phyloP scores from a whole-genome alignment of 768 basidiomycete species.

The Auriscalpium orientale region DNA sequence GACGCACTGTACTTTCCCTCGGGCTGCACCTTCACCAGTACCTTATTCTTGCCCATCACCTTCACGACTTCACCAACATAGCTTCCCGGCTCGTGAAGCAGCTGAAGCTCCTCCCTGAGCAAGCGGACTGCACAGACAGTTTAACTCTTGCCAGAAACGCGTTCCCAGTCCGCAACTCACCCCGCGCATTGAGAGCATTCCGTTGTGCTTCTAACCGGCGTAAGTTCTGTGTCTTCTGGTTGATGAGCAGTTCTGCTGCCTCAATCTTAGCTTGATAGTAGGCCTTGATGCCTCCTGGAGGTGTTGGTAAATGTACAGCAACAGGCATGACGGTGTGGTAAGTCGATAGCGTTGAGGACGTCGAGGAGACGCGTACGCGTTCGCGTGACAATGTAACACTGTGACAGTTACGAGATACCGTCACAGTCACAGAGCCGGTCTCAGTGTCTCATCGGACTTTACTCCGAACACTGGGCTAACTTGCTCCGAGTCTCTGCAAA shows the following conservation, averaged over 20 bases:
- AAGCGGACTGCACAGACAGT: conserved; percentile 56
- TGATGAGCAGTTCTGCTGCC: conserved; percentile 84
- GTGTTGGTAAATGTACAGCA: conserved; percentile 25
- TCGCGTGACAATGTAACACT: neutral
- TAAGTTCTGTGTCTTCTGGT: conserved; percentile 94
- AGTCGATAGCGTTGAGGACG: neutral
- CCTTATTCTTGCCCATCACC: conserved; percentile 99
- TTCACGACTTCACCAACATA: conserved; percentile 98
- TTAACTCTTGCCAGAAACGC: neutral
- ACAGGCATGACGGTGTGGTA: conserved; percentile 29
- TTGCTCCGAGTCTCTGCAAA: no score
- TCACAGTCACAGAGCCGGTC: neutral
- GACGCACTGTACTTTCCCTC: conserved; percentile 97
- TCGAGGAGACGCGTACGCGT: conserved; percentile 8
- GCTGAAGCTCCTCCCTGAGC: conserved; percentile 84
- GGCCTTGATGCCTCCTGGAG: conserved; percentile 67
- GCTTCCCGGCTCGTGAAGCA: conserved; percentile 90
- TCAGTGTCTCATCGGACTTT: no score
- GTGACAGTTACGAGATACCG: neutral
- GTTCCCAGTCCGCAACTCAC: conserved; percentile 33
- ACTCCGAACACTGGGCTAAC: no score
- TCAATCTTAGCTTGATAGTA: conserved; percentile 98
- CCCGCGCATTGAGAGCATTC: conserved; percentile 93
- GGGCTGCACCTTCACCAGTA: conserved; percentile 95
- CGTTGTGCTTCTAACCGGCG: conserved; percentile 93